Evolutionary conservation across 441 rosid genomes (phyloP).

Genomic region (Adansonia gregorii): DNA sequence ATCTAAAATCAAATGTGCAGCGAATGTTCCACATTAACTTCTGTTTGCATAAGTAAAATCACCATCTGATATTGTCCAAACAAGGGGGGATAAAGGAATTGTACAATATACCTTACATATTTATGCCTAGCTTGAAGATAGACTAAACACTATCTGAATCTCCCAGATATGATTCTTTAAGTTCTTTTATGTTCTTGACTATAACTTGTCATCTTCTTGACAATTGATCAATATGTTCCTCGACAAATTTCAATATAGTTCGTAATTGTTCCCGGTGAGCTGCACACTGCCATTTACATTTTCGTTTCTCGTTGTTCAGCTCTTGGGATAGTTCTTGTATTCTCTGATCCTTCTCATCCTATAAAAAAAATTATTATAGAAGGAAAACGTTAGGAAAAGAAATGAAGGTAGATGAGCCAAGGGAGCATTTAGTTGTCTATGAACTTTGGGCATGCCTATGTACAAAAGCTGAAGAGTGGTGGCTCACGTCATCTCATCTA

Average conservation of each 20-base stretch:
- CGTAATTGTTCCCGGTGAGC: slow-evolving; percentile 47
- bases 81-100: background rate
- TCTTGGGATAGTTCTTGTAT: slow-evolving; percentile 51
- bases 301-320: slow-evolving; percentile 52
- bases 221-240: slow-evolving; percentile 53
- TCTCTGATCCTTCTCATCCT: slow-evolving; percentile 61
- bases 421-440: background rate
- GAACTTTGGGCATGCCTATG: background rate
- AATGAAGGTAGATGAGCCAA: background rate
- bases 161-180: slow-evolving; percentile 40
- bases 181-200: slow-evolving; percentile 47
- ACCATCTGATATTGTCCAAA: background rate
- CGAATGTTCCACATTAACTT: slow-evolving; percentile 1
- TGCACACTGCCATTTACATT: slow-evolving; percentile 48
- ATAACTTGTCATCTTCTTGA: slow-evolving; percentile 46
- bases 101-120: slow-evolving; percentile 16
- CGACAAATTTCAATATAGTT: slow-evolving; percentile 42
- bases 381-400: background rate
- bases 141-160: slow-evolving; percentile 31
- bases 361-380: background rate
- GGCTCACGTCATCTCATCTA: background rate
- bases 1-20: background rate
- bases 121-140: background rate
- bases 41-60: background rate
- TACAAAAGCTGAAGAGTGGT: background rate